phyloP scores from a whole-genome alignment of 2,329 filamentous ascomycete genomes.

The Clonostachys solani region DNA sequence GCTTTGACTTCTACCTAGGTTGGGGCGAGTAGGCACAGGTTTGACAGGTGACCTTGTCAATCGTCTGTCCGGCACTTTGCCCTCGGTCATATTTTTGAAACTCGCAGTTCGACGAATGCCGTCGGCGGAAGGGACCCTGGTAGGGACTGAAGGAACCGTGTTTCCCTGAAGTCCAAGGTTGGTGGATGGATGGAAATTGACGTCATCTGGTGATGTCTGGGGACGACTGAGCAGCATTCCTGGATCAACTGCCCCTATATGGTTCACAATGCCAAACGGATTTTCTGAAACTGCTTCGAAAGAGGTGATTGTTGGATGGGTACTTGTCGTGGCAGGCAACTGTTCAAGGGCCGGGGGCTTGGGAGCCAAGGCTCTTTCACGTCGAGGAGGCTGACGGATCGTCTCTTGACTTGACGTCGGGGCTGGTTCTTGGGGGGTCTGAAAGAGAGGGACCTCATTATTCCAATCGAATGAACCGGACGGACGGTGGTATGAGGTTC shows the following conservation, averaged over 20 bases:
- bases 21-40: slow-evolving; percentile 34
- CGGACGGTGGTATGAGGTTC: slow-evolving; percentile 31
- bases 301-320: slow-evolving; percentile 1
- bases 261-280: slow-evolving; percentile 42
- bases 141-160: neutral
- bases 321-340: slow-evolving; percentile 8
- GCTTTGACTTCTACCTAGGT: slow-evolving; percentile 49
- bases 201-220: slow-evolving; percentile 40
- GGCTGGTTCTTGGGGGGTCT: slow-evolving; percentile 21
- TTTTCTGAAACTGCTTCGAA: slow-evolving; percentile 29
- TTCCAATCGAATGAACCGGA: slow-evolving; percentile 55
- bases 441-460: slow-evolving; percentile 48
- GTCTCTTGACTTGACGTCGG: neutral
- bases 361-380: slow-evolving; percentile 38
- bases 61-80: slow-evolving; percentile 33
- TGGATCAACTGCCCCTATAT: slow-evolving; percentile 50
- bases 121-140: slow-evolving; percentile 9
- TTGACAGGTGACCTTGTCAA: slow-evolving; percentile 48
- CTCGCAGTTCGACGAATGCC: slow-evolving; percentile 39
- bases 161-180: neutral
- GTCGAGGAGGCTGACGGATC: neutral
- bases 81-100: slow-evolving; percentile 34
- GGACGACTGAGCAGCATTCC: slow-evolving; percentile 53
- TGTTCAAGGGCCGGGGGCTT: slow-evolving; percentile 34
- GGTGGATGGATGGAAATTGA: slow-evolving; percentile 17